phyloP scores from a whole-genome alignment of 306 rosid species.

The Trichosanthes truncata region DNA sequence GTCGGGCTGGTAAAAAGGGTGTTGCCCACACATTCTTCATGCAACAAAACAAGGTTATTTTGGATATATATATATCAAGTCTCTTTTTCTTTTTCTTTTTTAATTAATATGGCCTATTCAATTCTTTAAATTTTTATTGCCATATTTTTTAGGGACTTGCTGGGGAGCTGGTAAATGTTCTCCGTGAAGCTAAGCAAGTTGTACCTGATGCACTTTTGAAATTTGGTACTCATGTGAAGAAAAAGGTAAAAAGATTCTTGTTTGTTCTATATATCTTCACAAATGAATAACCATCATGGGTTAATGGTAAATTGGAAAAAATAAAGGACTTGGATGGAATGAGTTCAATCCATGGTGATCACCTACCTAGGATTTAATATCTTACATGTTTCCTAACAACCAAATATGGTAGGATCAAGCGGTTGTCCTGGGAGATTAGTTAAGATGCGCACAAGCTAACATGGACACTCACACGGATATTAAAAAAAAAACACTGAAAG shows the following conservation, averaged over 20 bases:
- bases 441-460: no score
- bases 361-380: no score
- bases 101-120: background rate
- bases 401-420: no score
- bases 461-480: no score
- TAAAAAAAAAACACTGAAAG: no score
- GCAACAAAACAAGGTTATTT: conserved; percentile 61
- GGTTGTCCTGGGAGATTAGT: no score
- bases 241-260: conserved; percentile 45
- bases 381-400: no score
- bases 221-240: conserved; percentile 92
- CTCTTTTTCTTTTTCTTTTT: background rate
- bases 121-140: background rate
- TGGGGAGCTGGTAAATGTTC: conserved; percentile 96
- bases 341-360: background rate
- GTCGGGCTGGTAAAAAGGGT: conserved; percentile 93
- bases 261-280: background rate
- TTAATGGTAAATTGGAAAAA: no score
- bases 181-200: conserved; percentile 78
- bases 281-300: no score
- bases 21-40: conserved; percentile 95
- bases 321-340: no score
- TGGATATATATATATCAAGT: background rate
- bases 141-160: conserved; percentile 65
- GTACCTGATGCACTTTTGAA: conserved; percentile 64